phyloP scores from a whole-genome alignment of 2,329 filamentous ascomycete species.

The Fusarium protoensiforme region DNA sequence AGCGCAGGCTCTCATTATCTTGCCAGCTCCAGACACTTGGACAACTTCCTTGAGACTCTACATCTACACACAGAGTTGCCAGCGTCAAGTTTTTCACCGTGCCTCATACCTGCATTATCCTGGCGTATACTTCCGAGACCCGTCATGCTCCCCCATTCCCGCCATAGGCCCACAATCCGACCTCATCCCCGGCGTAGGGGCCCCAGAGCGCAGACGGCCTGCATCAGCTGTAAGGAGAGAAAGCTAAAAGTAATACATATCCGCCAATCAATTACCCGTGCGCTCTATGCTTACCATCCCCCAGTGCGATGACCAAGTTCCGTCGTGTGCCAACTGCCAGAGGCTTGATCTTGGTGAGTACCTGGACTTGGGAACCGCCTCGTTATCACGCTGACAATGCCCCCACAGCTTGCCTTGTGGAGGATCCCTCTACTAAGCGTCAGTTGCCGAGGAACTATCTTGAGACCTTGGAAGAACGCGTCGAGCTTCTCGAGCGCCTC shows the following conservation, averaged over 20 bases:
- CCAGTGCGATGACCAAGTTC: conserved; percentile 17
- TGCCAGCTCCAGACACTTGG: background rate
- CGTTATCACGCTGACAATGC: background rate
- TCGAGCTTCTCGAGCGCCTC: conserved; percentile 37
- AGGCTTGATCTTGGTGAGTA: background rate
- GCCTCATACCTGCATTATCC: background rate
- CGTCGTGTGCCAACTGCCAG: conserved; percentile 8
- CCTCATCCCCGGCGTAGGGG: background rate
- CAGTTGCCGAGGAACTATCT: conserved; percentile 46
- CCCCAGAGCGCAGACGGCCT: background rate
- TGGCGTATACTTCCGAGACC: background rate
- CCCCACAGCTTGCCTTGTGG: conserved; percentile 34
- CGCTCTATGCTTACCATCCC: background rate
- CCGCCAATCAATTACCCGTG: background rate
- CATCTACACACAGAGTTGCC: background rate
- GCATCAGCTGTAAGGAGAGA: conserved; percentile 14
- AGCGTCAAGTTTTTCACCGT: background rate
- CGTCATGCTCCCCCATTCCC: background rate
- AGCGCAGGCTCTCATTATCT: background rate
- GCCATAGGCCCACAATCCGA: background rate
- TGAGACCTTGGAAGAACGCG: conserved; percentile 41
- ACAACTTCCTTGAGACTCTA: background rate
- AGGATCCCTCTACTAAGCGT: conserved; percentile 42
- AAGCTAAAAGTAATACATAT: conserved; percentile 1
- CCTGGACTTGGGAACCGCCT: accelerated